A percentile compares a stretch with the other conserved stretches of the same genome.
phyloP scores from a whole-genome alignment of 2,329 filamentous ascomycete species.

The Microascus cirrosus region DNA sequence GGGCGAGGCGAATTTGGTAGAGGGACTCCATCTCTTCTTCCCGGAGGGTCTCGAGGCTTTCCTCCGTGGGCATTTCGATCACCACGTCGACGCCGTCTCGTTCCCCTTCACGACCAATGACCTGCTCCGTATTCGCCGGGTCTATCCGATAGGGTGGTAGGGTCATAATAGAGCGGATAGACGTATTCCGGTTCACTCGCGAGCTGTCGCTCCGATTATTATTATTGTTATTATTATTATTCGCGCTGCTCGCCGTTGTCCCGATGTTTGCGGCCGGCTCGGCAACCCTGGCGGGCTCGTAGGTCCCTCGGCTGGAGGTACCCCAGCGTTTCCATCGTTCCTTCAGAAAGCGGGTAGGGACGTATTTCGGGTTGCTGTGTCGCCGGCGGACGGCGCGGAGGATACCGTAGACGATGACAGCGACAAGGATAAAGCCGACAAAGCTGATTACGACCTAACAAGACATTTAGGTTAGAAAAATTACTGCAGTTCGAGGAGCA shows the following conservation, averaged over 20 bases:
- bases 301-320: constrained; percentile 9
- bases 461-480: background rate
- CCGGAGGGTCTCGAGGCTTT: constrained; percentile 66
- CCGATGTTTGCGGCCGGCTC: constrained; percentile 10
- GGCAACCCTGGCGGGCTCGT: constrained; percentile 18
- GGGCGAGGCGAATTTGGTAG: constrained; percentile 75
- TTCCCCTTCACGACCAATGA: constrained; percentile 83
- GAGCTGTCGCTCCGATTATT: constrained; percentile 11
- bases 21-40: constrained; percentile 89
- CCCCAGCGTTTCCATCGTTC: constrained; percentile 38
- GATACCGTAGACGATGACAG: background rate
- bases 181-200: constrained; percentile 61
- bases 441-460: background rate
- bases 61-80: constrained; percentile 68
- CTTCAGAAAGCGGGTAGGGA: constrained; percentile 38
- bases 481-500: background rate
- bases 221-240: constrained; percentile 8
- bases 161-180: constrained; percentile 87
- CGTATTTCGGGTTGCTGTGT: constrained; percentile 34
- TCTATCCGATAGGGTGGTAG: constrained; percentile 72
- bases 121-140: constrained; percentile 64
- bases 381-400: constrained; percentile 11
- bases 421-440: background rate
- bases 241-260: background rate
- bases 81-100: constrained; percentile 85